Conservation (phyloP, 2,329 filamentous ascomycete species). For the Colletotrichum sp. region DNA sequence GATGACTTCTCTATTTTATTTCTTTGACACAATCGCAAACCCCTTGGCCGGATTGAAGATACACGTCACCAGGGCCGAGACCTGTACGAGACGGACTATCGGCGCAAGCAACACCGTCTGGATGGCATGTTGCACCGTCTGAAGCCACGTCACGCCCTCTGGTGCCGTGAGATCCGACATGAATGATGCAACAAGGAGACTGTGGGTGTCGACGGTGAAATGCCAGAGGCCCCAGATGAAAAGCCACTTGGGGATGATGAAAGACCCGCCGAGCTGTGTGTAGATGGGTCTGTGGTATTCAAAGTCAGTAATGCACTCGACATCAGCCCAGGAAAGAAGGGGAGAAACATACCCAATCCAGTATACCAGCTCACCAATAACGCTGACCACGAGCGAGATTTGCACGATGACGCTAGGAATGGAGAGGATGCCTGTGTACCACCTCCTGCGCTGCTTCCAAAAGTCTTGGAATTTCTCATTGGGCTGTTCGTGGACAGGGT, state of each 20-base stretch:
- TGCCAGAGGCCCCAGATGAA: background rate
- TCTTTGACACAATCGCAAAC: background rate
- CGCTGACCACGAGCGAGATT: background rate
- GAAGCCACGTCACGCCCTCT: background rate
- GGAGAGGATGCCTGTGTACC: background rate
- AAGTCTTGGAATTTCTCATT: background rate
- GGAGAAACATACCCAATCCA: background rate
- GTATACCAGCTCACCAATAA: background rate
- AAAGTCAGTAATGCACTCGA: background rate
- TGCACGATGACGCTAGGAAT: background rate
- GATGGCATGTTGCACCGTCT: background rate
- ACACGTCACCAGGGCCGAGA: background rate
- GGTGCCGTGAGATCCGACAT: background rate
- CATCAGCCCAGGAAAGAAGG: rapidly evolving
- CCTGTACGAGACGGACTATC: background rate
- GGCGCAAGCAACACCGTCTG: background rate
- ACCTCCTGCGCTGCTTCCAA: constrained; percentile 1
- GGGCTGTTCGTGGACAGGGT: background rate
- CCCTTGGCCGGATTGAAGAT: background rate
- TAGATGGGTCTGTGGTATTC: background rate
- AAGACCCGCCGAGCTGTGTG: background rate
- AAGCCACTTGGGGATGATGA: background rate
- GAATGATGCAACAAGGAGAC: background rate
- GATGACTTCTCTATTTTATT: background rate
- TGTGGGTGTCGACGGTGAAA: background rate